Conservation (phyloP, 2,329 filamentous ascomycete species). For the Alternaria sp. region DNA sequence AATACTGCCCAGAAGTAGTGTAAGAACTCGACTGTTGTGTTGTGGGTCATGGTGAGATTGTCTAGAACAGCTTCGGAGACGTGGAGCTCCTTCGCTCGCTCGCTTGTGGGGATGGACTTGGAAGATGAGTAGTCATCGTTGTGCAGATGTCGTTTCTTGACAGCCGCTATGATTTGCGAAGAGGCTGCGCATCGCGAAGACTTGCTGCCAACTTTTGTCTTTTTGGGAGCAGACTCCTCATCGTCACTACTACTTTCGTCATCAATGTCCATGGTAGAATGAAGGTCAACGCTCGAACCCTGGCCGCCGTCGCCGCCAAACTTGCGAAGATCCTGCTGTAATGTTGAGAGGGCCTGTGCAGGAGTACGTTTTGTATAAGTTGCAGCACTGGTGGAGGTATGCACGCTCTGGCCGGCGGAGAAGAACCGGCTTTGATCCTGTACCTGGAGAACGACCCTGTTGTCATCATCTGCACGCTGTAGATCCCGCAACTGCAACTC, state of each 20-base stretch:
- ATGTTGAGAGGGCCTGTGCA: conserved; percentile 68
- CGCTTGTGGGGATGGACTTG: conserved; percentile 33
- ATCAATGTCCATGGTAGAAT: conserved; percentile 71
- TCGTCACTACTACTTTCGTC: conserved; percentile 68
- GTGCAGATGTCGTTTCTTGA: conserved; percentile 68
- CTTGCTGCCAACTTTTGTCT: conserved; percentile 72
- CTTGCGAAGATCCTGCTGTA: conserved; percentile 70
- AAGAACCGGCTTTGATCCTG: conserved; percentile 88
- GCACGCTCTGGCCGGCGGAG: conserved; percentile 59
- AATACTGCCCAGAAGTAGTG: conserved; percentile 97
- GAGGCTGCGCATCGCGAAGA: conserved; percentile 70
- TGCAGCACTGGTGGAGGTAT: conserved; percentile 59
- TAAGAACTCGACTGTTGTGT: conserved; percentile 94
- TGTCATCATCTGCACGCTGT: conserved; percentile 74
- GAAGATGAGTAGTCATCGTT: conserved; percentile 54
- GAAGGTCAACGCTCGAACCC: conserved; percentile 62
- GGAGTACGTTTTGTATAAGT: conserved; percentile 76
- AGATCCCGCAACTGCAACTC: conserved; percentile 83
- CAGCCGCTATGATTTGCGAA: conserved; percentile 70
- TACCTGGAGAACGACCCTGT: conserved; percentile 83
- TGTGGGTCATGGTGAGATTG: conserved; percentile 77
- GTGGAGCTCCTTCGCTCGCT: conserved; percentile 43
- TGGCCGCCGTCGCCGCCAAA: conserved; percentile 42
- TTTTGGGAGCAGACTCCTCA: conserved; percentile 66
- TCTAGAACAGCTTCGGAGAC: conserved; percentile 63